phyloP scores from a whole-genome alignment of 2,329 filamentous ascomycete species.

The Exophiala spinifera region DNA sequence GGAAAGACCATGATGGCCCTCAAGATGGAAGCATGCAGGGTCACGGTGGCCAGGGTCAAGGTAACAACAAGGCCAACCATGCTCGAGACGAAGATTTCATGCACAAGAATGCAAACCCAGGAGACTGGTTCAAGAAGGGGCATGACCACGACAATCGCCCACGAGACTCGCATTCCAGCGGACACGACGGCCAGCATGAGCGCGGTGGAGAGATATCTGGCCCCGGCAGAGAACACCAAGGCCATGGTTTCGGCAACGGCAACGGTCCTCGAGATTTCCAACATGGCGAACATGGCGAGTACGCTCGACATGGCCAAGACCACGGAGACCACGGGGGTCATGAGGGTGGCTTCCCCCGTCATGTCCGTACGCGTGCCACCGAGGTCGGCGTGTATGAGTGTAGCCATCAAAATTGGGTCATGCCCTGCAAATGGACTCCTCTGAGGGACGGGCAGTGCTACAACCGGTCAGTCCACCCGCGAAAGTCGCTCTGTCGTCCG shows the following conservation, averaged over 20 bases:
- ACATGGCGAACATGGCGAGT: not conserved
- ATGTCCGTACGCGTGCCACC: not conserved
- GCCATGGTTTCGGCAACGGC: not conserved
- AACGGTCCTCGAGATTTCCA: not conserved
- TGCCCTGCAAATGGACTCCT: slow-evolving; percentile 17
- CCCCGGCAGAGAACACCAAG: not conserved
- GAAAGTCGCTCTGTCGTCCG: not conserved
- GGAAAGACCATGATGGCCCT: not conserved
- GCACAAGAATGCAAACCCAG: not conserved
- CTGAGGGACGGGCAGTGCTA: slow-evolving; percentile 14
- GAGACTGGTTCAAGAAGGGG: not conserved
- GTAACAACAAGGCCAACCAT: not conserved
- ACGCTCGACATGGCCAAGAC: not conserved
- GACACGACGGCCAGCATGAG: not conserved
- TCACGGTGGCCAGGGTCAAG: not conserved
- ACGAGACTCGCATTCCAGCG: not conserved
- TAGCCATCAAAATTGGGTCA: slow-evolving; percentile 5
- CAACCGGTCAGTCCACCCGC: slow-evolving; percentile 11
- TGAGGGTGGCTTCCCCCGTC: not conserved
- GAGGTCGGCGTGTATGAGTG: slow-evolving; percentile 17
- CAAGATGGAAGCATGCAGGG: not conserved
- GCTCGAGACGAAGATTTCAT: not conserved
- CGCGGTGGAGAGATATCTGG: not conserved
- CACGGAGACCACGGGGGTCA: slow-evolving; percentile 1
- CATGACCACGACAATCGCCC: not conserved